Conservation (phyloP, 345 rosid species). For the Syzygium aromaticum region DNA sequence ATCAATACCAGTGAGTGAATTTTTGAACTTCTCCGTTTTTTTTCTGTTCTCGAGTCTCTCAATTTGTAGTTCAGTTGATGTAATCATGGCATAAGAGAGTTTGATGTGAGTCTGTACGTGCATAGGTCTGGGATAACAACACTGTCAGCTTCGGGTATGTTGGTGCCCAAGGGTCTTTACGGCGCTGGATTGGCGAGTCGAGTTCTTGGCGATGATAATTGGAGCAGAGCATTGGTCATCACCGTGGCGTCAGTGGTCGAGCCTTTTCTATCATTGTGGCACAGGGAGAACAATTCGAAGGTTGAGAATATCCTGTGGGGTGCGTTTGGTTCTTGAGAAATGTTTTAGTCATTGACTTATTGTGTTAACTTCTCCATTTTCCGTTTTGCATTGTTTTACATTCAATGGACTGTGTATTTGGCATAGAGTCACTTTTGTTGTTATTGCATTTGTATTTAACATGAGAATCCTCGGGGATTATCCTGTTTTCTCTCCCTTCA, state of each 20-base stretch:
- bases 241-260: slow-evolving; percentile 86
- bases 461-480: not conserved
- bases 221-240: slow-evolving; percentile 35
- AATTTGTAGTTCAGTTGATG: not conserved
- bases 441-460: not conserved
- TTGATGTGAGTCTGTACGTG: not conserved
- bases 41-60: not conserved
- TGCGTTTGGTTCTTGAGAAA: not conserved
- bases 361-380: not conserved
- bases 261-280: slow-evolving; percentile 47
- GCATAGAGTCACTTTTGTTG: not conserved
- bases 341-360: not conserved
- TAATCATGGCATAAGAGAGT: not conserved
- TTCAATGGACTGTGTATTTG: not conserved
- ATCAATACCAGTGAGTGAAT: slow-evolving; percentile 58
- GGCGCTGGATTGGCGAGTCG: slow-evolving; percentile 26
- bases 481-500: not conserved
- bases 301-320: slow-evolving; percentile 15
- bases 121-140: slow-evolving; percentile 74
- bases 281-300: slow-evolving; percentile 40
- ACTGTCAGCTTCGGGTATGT: slow-evolving; percentile 83
- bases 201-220: slow-evolving; percentile 18
- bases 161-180: slow-evolving; percentile 43
- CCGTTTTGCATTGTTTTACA: not conserved
- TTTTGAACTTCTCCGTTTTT: not conserved